phyloP scores from a whole-genome alignment of 2,329 filamentous ascomycete species.

The Eutypa lata region DNA sequence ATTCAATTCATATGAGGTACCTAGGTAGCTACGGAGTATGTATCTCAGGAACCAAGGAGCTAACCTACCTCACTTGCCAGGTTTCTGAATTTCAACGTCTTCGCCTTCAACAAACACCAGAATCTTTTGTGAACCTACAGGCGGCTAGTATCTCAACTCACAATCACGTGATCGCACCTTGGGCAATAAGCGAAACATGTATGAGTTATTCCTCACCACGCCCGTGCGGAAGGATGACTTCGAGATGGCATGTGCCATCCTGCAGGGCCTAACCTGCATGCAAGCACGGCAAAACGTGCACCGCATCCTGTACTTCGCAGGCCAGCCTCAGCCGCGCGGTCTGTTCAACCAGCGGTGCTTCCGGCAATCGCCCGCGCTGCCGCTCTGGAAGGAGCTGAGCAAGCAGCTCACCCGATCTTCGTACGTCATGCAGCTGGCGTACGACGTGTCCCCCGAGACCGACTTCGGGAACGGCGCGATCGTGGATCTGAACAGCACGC shows the following conservation, averaged over 20 bases:
- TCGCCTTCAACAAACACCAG: no score
- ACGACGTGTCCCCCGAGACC: constrained; percentile 47
- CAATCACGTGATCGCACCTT: no score
- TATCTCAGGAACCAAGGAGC: no score
- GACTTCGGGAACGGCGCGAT: constrained; percentile 40
- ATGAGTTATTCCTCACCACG: constrained; percentile 58
- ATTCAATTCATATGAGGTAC: no score
- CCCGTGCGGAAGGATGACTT: constrained; percentile 49
- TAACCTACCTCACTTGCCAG: no score
- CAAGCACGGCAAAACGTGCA: constrained; percentile 46
- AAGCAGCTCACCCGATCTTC: constrained; percentile 54
- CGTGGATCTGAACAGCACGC: constrained; percentile 38
- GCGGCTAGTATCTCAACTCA: no score
- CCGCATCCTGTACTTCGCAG: constrained; percentile 53
- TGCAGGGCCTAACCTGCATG: constrained; percentile 58
- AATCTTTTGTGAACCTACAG: no score
- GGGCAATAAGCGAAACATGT: constrained; percentile 38
- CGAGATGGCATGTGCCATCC: constrained; percentile 45
- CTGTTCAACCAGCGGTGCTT: constrained; percentile 36
- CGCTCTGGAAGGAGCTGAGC: constrained; percentile 52
- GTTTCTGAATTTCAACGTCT: no score
- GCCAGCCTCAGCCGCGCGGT: constrained; percentile 42
- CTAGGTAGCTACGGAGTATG: no score
- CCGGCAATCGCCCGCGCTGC: constrained; percentile 6
- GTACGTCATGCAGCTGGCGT: constrained; percentile 53